Conservation (phyloP, 768 basidiomycete species). For the Leccinum incarnatum region DNA sequence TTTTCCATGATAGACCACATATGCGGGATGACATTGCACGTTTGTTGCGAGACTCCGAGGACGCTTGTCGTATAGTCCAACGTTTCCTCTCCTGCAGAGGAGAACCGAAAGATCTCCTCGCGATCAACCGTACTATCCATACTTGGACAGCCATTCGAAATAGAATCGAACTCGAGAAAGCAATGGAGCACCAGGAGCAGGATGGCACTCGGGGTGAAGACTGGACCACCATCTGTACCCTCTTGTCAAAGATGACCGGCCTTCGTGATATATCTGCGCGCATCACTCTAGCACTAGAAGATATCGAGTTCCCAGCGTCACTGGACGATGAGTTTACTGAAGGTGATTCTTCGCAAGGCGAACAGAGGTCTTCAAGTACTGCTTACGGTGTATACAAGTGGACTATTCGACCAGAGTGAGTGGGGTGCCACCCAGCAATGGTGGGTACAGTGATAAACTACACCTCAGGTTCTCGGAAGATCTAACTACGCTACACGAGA, state of each 20-base stretch:
- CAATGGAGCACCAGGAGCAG: conserved; percentile 42
- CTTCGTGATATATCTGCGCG: conserved; percentile 51
- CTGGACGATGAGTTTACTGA: conserved; percentile 23
- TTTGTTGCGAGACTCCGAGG: conserved; percentile 57
- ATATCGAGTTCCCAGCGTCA: conserved; percentile 22
- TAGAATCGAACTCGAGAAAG: conserved; percentile 55
- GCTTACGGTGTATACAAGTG: conserved; percentile 41
- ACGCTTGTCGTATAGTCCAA: conserved; percentile 74
- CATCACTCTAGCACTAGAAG: conserved; percentile 51
- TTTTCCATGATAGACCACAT: conserved; percentile 59
- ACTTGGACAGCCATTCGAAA: conserved; percentile 54
- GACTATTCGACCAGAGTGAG: conserved; percentile 67
- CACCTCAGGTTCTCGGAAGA: conserved; percentile 56
- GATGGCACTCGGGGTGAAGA: conserved; percentile 30
- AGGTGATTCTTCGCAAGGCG: conserved; percentile 15
- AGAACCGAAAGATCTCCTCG: conserved; percentile 59
- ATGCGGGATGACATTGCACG: conserved; percentile 62
- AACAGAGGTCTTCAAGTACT: conserved; percentile 20
- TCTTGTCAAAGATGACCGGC: conserved; percentile 51
- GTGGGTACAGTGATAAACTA: neutral
- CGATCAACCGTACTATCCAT: conserved; percentile 60
- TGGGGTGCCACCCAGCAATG: neutral
- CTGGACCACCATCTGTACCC: conserved; percentile 55
- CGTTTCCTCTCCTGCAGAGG: conserved; percentile 70
- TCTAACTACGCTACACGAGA: conserved; percentile 47